phyloP scores from a whole-genome alignment of 108 stramenopile species.

The Cyclotella distinguenda region DNA sequence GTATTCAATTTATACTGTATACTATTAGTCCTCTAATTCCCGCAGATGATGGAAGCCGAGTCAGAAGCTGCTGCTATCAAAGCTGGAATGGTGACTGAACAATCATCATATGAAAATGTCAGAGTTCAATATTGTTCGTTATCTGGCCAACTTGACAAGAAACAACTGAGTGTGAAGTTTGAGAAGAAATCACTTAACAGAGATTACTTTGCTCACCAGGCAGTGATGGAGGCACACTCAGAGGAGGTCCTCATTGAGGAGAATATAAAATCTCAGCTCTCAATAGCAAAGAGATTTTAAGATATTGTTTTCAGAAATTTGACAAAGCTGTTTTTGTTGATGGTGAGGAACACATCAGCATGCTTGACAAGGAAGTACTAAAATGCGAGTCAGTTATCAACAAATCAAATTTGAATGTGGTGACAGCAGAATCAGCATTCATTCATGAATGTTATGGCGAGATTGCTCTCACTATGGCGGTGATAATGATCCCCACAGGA shows the following conservation, averaged over 20 bases:
- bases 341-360: conserved; percentile 38
- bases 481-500: no score
- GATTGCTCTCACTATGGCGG: no score
- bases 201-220: conserved; percentile 66
- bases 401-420: no score
- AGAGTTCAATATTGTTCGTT: conserved; percentile 78
- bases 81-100: conserved; percentile 59
- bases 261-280: conserved; percentile 58
- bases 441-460: no score
- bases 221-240: conserved; percentile 68
- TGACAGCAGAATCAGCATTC: no score
- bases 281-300: conserved; percentile 57
- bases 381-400: no score
- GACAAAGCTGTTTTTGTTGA: conserved; percentile 28
- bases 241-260: conserved; percentile 68
- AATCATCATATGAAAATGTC: conserved; percentile 63
- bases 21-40: background rate
- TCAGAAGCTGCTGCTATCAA: conserved; percentile 57
- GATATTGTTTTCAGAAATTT: conserved; percentile 61
- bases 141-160: conserved; percentile 71
- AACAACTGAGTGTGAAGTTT: conserved; percentile 62
- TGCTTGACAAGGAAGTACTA: no score
- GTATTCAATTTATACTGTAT: background rate
- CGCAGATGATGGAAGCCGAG: conserved; percentile 56
- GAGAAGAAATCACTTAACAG: conserved; percentile 59